Evolutionary conservation across 2,329 filamentous ascomycete species (phyloP), one percentile per base, ranked within the genome.

Genomic region (Lasiodiplodia theobromae): DNA sequence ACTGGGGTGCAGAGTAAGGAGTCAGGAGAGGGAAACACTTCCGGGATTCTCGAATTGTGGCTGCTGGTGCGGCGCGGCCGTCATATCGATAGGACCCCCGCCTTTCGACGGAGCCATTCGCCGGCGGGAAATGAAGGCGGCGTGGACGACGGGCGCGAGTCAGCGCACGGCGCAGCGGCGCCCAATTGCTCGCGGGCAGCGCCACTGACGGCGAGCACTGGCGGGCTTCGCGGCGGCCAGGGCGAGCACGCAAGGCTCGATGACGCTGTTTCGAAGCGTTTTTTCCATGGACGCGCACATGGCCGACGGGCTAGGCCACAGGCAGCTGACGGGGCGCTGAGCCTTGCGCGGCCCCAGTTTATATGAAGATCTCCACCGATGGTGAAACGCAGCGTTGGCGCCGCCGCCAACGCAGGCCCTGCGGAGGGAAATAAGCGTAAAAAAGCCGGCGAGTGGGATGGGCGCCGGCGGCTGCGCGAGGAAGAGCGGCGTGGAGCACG

Each of bases 361-460:
- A 63, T 63, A 63, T 68, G 66, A 63, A 40, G 56, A 63, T 62
- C 66, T 25, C 44, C 49, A 44, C 38, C 40, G n/a, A 60, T 62
- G 34, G 51, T 68, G 66, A 68, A 68, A 68, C 66, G 49, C 56
- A 58, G 66, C 37, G 63, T n/a, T 56, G 63, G 51, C 63, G 49
- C 37, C 31, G 51, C 47, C 31, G 21, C 16, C n/a, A n/a, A 31
- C 34, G 63, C 49, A 53, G 23, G 63, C 34, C n/a, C 63, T 66
- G 63, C 63, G 63, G 63, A 66, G 63, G 44, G 63, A 66, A 66
- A 66, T 54, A 66, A 66, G 63, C 63, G 63, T 56, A 66, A 56
- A 66, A 44, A 65, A n/a, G 47, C 58, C 58, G 58, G 58, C 58
- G 58, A 63, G 58, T 63, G 58, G 58, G 58, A 63, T 63, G 58